Conservation (phyloP, 2,329 filamentous ascomycete species). For the Aspergillus piperis region DNA sequence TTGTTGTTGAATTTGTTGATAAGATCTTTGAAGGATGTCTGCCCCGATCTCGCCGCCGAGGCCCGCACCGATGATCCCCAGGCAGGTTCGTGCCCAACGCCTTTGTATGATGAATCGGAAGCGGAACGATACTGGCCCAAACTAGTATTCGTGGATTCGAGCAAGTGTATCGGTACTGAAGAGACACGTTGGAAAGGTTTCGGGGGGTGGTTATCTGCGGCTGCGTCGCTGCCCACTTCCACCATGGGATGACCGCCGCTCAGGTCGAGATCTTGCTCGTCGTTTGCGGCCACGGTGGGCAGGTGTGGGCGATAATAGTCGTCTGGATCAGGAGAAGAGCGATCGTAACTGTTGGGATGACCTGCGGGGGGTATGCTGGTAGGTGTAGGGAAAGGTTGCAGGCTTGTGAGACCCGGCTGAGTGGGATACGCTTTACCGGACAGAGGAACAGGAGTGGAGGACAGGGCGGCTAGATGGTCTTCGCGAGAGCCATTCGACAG, state of each 20-base stretch:
- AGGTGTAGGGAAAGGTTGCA: slow-evolving; percentile 22
- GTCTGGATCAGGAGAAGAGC: slow-evolving; percentile 48
- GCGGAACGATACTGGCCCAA: slow-evolving; percentile 33
- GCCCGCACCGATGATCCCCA: slow-evolving; percentile 18
- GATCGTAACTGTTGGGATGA: slow-evolving; percentile 26
- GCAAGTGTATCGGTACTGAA: slow-evolving; percentile 30
- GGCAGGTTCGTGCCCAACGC: slow-evolving; percentile 22
- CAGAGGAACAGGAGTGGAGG: slow-evolving; percentile 18
- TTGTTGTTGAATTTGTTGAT: slow-evolving; percentile 76
- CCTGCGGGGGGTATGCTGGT: slow-evolving; percentile 21
- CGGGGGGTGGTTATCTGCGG: slow-evolving; percentile 20
- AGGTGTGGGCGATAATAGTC: slow-evolving; percentile 54
- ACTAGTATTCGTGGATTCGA: slow-evolving; percentile 25
- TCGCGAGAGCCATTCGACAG: slow-evolving; percentile 27
- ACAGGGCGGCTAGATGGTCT: slow-evolving; percentile 30
- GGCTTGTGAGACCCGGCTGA: slow-evolving; percentile 24
- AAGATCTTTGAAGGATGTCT: slow-evolving; percentile 77
- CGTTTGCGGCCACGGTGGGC: slow-evolving; percentile 34
- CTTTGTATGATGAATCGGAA: slow-evolving; percentile 32
- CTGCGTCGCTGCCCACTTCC: slow-evolving; percentile 25
- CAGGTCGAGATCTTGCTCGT: slow-evolving; percentile 24
- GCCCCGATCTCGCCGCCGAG: slow-evolving; percentile 39
- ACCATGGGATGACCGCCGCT: slow-evolving; percentile 20
- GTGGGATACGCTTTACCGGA: slow-evolving; percentile 25
- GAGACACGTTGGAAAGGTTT: slow-evolving; percentile 24